These are phyloP conservation scores for Podospora comata DNA, from an alignment of 495 filamentous ascomycete genomes.

Conservation along the genomic window DNA sequence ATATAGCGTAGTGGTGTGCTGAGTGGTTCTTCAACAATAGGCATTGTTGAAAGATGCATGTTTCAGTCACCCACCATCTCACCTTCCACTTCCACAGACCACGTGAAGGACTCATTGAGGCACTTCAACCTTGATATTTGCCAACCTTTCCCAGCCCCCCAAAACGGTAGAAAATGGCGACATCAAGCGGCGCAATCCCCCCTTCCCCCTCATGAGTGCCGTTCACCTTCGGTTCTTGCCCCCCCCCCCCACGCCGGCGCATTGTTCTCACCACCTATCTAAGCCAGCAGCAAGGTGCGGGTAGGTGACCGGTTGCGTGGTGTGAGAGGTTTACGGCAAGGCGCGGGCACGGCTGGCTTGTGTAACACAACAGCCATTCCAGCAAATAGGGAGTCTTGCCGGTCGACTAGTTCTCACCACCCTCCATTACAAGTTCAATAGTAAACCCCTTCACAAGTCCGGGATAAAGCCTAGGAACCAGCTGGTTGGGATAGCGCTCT, in stretches of 20 bases:
- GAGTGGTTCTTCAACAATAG: neutral
- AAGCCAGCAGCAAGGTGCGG: neutral
- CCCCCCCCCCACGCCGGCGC: neutral
- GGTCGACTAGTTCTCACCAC: slow-evolving; percentile 6
- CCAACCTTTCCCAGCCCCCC: neutral
- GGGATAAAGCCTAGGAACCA: neutral
- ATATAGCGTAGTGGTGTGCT: neutral
- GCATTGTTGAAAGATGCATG: neutral
- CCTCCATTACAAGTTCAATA: neutral
- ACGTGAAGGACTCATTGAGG: neutral
- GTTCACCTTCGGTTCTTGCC: neutral
- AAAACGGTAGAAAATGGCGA: neutral
- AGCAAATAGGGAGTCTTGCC: neutral
- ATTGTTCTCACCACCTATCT: neutral
- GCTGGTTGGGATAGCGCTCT: neutral
- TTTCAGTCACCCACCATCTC: neutral
- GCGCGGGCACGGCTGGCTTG: neutral
- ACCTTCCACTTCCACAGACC: neutral
- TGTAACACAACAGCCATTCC: neutral
- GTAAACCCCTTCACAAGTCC: neutral
- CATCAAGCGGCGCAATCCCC: neutral
- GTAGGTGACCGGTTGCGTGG: neutral
- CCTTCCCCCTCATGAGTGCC: neutral
- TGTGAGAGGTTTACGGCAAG: neutral
- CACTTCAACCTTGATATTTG: too few species aligned